Evolutionary conservation across 352 stramenopile species (phyloP).

Genomic region (Globisporangium recalcitrans): DNA sequence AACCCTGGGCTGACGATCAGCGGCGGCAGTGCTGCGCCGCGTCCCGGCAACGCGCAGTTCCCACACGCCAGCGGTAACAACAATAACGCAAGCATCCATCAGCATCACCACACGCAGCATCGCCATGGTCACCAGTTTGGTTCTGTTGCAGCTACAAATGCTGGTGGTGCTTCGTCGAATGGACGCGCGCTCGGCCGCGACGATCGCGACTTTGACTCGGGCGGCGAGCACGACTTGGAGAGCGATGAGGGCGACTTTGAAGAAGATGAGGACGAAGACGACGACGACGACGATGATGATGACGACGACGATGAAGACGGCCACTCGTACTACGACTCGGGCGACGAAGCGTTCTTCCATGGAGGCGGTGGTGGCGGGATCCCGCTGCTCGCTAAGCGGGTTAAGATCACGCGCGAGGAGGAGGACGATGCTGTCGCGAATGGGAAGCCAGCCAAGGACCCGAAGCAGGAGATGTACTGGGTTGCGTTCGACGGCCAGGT

Average conservation of each 20-base stretch:
- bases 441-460: constrained; percentile 12
- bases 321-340: constrained; percentile 52
- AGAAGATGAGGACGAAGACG: constrained; percentile 23
- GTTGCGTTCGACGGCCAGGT: constrained; percentile 55
- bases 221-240: constrained; percentile 16
- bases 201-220: constrained; percentile 14
- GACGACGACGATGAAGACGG: constrained; percentile 36
- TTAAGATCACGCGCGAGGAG: constrained; percentile 36
- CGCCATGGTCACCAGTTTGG: neutral
- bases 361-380: constrained; percentile 11
- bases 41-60: neutral
- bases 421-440: constrained; percentile 11
- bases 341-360: constrained; percentile 39
- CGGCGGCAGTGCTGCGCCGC: neutral
- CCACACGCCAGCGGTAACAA: neutral
- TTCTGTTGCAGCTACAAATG: neutral
- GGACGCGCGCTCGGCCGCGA: constrained; percentile 7
- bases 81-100: neutral
- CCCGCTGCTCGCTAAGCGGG: constrained; percentile 36
- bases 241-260: constrained; percentile 17
- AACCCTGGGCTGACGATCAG: constrained; percentile 9
- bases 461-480: constrained; percentile 56
- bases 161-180: neutral
- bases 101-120: constrained; percentile 5
- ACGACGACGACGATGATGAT: constrained; percentile 44